Base-by-base conservation (phyloP, 2,329 filamentous ascomycete species). In the Monilinia fructigena region DNA sequence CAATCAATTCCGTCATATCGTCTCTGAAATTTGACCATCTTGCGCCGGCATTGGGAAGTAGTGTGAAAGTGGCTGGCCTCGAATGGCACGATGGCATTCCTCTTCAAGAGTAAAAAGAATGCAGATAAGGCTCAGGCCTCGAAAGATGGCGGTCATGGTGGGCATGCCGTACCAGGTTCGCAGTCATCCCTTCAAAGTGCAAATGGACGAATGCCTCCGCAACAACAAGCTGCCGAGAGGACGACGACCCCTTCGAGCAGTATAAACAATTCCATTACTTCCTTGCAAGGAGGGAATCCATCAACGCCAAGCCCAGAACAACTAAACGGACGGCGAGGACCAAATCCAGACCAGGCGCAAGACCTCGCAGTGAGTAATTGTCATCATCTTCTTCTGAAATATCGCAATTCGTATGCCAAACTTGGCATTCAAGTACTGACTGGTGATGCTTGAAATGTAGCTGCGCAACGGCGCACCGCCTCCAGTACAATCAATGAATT, bases 51-150 rank as follows among this genome's bases (percentile, higher is more conserved):
- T 40, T 52, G 62, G 62, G 54, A 58, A 20, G 18, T 38, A 64
- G 52, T 54, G 50, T 54, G 50, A 68, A 69, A 67, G 69, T 70
- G 62, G 72, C 66, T 69, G 67, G 74, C 74, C 75, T 69, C 73
- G 71, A 60, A 74, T 75, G 73, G 77, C 75, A 79, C 78, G 78
- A 93, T 93, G 90, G 88, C 90, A 72, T 93, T 93, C 78, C 83
- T 93, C 69, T 93, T 93, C 82, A 92, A 92, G 78, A 91, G 88
- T 66, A 93, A 92, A 80, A 92, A 91, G 79, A 84, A 86, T 75
- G 87, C 89, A 77, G 86, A 89, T 73, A 85, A 87, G 75, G 80
- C 80, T 66, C 76, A 84, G 71, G 79, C 81, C 63, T 67, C 70
- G 54, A 75, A 66, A 66, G 74, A 75, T 59, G 69, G 67, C 47